These are phyloP conservation scores for Kingdonia uniflora DNA, from an alignment of 164 flowering plant species.

Conservation along the genomic window DNA sequence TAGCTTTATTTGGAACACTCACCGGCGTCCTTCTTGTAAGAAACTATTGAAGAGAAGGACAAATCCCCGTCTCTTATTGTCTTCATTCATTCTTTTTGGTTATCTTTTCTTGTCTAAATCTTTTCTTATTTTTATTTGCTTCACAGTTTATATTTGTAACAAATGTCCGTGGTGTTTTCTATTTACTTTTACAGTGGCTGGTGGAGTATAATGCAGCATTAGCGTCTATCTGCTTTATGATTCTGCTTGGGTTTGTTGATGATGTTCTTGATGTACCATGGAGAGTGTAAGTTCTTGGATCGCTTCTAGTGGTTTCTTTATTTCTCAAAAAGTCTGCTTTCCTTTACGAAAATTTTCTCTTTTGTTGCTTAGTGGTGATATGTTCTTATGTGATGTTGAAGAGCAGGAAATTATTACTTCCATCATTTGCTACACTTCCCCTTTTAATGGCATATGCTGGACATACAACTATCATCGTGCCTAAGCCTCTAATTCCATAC, in stretches of 20 bases:
- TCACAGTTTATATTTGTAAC: neutral
- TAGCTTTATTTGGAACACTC: too few relatives aligned
- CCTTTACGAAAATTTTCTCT: neutral
- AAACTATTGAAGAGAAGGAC: too few relatives aligned
- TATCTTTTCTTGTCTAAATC: neutral
- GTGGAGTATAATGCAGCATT: conserved; percentile 94
- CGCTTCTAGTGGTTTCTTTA: conserved; percentile 1
- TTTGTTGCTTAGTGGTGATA: conserved; percentile 7
- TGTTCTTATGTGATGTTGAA: conserved; percentile 16
- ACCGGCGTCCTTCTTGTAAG: too few relatives aligned
- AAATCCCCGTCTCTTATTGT: too few relatives aligned
- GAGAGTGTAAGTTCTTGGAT: conserved; percentile 71
- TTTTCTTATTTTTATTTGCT: neutral
- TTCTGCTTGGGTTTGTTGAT: conserved; percentile 92
- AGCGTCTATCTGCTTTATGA: conserved; percentile 86
- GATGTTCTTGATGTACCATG: conserved; percentile 96
- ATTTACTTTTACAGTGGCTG: conserved; percentile 64
- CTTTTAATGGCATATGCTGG: conserved; percentile 99
- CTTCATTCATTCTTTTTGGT: too few relatives aligned
- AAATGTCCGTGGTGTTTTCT: neutral
- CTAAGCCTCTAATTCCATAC: conserved; percentile 81
- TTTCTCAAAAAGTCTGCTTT: conserved; percentile 1
- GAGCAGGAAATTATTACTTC: conserved; percentile 75
- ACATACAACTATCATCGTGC: conserved; percentile 78
- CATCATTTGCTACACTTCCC: conserved; percentile 86